Evolutionary conservation across 2,329 filamentous ascomycete species (phyloP), one percentile per base, ranked within the genome.

Genomic region (Fusarium nygamai): DNA sequence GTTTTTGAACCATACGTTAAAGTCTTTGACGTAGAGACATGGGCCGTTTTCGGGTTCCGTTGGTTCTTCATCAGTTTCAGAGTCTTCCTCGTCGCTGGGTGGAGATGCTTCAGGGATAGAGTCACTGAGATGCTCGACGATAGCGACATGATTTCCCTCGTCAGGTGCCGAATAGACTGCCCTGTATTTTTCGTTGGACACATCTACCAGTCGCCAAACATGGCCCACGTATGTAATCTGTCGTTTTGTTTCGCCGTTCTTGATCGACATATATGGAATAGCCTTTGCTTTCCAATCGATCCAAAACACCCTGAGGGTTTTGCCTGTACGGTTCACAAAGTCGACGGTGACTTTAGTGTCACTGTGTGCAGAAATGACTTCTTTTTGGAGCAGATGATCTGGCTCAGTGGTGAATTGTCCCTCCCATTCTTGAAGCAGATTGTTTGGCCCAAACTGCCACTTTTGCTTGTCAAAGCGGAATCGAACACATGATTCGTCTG

Each of bases 311-410:
- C 61, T 67, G 27, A 81, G 51, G 16, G 59, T 53, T 10, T 53
- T 63, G 4, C 67, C 64, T 4, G 75, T 80, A 0, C 70, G 73
- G 50, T 81, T 81, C 54, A 78, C 58, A n/a, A 80, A 76, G 16
- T 72, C 74, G 27, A 79, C 56, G 1, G 67, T 67, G 24, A 74
- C 69, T 7, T 33, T 39, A 8, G 65, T 54, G 17, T 27, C 51
- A 43, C 43, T 70, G 38, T 50, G 34, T 14, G 63, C 69, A 39
- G 79, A 80, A 33, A 71, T 63, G 4, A 68, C 51, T 64, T 80
- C 78, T 43, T 75, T 63, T 22, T 57, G 44, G 4, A 75, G 56
- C 19, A 76, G 39, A 29, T 69, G 20, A 6, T 61, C 27, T 31
- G 56, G 27, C 6, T 63, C 43, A 11, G 70, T 41, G 11, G 56